A percentile compares a stretch with the other conserved stretches of the same genome.
These are phyloP conservation scores for Exophiala mesophila DNA, from an alignment of 2,329 filamentous ascomycete genomes.

Conservation along the genomic window DNA sequence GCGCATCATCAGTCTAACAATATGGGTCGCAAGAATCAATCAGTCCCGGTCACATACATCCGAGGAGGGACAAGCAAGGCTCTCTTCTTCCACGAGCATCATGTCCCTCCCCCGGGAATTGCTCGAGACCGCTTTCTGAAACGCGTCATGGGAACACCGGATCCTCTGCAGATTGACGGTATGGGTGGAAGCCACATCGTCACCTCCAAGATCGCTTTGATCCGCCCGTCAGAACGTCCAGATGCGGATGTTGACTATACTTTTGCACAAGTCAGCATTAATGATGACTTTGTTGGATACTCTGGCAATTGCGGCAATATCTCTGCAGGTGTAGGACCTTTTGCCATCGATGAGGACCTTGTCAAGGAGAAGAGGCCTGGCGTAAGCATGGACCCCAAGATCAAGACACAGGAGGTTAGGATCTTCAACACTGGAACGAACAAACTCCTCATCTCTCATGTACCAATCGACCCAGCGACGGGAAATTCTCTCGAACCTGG, in stretches of 20 bases:
- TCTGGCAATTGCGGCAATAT: conserved; percentile 21
- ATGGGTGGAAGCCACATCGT: conserved; percentile 64
- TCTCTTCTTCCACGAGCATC: conserved; percentile 52
- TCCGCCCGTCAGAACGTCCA: conserved; percentile 47
- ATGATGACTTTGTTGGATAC: conserved; percentile 34
- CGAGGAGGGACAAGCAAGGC: conserved; percentile 64
- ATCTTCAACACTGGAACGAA: conserved; percentile 20
- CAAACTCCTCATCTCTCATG: conserved; percentile 17
- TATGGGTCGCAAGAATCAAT: no score
- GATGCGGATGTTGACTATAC: conserved; percentile 64
- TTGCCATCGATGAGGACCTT: conserved; percentile 21
- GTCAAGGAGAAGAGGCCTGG: conserved; percentile 9
- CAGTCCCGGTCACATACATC: conserved; percentile 46
- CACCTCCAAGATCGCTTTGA: conserved; percentile 65
- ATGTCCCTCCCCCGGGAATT: conserved; percentile 41
- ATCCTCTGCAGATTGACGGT: conserved; percentile 64
- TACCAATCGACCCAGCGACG: conserved; percentile 13
- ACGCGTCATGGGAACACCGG: conserved; percentile 19
- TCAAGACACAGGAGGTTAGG: conserved; percentile 14
- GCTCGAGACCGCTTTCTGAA: conserved; percentile 13
- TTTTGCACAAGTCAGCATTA: conserved; percentile 63
- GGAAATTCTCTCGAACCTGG: conserved; percentile 9
- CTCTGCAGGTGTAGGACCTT: conserved; percentile 18
- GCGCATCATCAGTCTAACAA: no score
- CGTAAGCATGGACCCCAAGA: conserved; percentile 5